Evolutionary conservation across 352 stramenopile species (phyloP), one percentile per base, ranked within the genome.

Genomic region (Pythium dissotocum): DNA sequence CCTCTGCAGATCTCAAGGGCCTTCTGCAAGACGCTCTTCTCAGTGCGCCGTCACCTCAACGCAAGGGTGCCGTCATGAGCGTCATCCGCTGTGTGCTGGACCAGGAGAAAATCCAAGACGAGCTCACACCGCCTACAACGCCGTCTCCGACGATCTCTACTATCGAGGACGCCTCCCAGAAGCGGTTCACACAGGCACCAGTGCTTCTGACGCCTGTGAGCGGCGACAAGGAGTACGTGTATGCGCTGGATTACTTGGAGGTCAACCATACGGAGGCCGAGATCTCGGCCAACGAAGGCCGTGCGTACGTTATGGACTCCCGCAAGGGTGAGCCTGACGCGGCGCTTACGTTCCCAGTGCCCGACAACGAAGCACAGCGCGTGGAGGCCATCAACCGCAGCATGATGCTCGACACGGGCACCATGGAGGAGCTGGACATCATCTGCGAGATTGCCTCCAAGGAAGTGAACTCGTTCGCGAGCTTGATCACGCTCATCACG

Each of bases 401-500:
- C 16, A 62, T 90, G 13, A 61, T 79, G n/a, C n/a, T n/a, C 33
- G 58, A 77, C 49, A 62, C 86, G 16, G 61, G 74, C 42, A 53
- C 82, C 12, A 67, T 87, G 6, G 77, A 85, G 16, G 83, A 91
- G 57, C 75, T 91, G 10, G 76, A 81, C 26, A 84, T 88, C 61
- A 82, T 91, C 55, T 91, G 83, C 60, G 75, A 72, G 2, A 57
- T 91, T 48, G 83, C 80, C 16, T 61, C 68, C 1, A 80, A 79
- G 44, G 79, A 89, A 59, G 71, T 91, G 7, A 65, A 70, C 33
- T 89, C 79, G 46, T 73, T 73, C 10, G 69, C 76, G 16, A 84
- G 72, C 56, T 71, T 85, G 49, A 70, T 91, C 64, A 88, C 80
- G 28, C 59, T 91, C 46, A 72, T 91, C 26, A 73, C 82, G 18